Base-by-base conservation (phyloP, 2,329 filamentous ascomycete genomes). In the Verticillium longisporum region DNA sequence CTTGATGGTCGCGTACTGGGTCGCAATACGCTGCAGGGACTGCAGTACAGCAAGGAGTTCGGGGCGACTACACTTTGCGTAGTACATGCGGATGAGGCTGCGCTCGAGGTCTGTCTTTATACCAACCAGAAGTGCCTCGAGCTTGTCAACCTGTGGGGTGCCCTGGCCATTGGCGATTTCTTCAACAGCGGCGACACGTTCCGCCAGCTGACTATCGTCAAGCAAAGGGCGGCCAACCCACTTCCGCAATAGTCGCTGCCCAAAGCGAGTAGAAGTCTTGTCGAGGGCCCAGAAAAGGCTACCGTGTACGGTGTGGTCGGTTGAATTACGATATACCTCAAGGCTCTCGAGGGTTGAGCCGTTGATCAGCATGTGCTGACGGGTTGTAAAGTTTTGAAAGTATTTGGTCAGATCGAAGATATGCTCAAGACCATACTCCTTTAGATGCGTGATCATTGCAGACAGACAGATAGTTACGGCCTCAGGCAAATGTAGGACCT, bases 401-500 rank as follows among this genome's bases (percentile, higher is more conserved):
- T 98, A 97, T 68, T 96, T 97, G 1, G 95, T 98, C 54, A 99
- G 78, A 69, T 97, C 90, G 68, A 99, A 97, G 59, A 99, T 91
- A 77, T 98, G 92, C 73, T 98, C 90, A 21, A 99, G 81, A 0
- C 92, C 92, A 72, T 97, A 99, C 66, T 97, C 93, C 18, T 87
- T 88, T 68, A 99, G 80, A 70, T 99, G 93, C 1, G 84, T 91
- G 68, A 99, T 98, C 93, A 99, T 97, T 11, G 93, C 90, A 4
- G 95, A 97, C 14, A 99, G 82, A 74, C 95, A 99, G 50, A 97
- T 87, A 0, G 90, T 97, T 41, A 97, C 91, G 54, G 89, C 82
- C 68, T 96, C 91, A 0, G 94, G 89, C 13, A 99, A 82, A 64
- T 87, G 88, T 61, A 98, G 81, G 37, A 97, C 91, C 68, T 92